Base-by-base conservation (phyloP, 805 yeast genomes). In the Sugiyamaella lignohabitans region DNA sequence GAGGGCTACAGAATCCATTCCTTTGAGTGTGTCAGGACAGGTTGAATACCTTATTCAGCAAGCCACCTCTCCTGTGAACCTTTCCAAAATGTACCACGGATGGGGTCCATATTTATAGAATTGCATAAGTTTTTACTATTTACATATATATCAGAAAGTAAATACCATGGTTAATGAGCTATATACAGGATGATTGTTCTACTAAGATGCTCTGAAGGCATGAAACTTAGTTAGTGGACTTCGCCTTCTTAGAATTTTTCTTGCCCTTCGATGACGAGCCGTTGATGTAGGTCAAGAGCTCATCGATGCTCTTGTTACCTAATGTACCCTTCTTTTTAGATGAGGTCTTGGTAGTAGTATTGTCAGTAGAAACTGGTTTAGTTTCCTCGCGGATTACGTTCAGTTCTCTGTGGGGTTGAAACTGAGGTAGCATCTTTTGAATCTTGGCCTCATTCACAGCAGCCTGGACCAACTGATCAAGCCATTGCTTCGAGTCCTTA, bases 81-180 rank as follows among this genome's bases (percentile, higher is more conserved):
- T 93, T 38, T 73, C 86, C 24, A 83, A 75, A 54, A 91, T 93
- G 98, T 93, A 87, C 64, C 79, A 84, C 21, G 99, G 99, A 2
- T 93, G 99, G 99, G 70, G 79, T 66, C 76, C 93, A 5, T 80
- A 82, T 63, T 72, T 82, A 70, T 80, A 35, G 18, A 11, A 16
- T 19, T 21, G 5, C 14, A 38, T 38, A 38, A 21, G 5, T 19
- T 38, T 19, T 20, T 8, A 6, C 14, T 19, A 35, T 35, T 19
- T 35, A 35, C 14, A 35, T 35, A 35, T 35, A 35, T 35, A 16
- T 35, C 8, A 17, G 14, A 17, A 35, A 6, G 14, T 35, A 35
- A 6, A 35, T 16, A 16, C 14, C 14, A 27, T 27, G n/a, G n/a
- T n/a, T n/a, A n/a, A n/a, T n/a, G n/a, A n/a, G n/a, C n/a, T n/a